Evolutionary conservation across 2,329 filamentous ascomycete genomes (phyloP).

Genomic region (Alternaria arbusti): DNA sequence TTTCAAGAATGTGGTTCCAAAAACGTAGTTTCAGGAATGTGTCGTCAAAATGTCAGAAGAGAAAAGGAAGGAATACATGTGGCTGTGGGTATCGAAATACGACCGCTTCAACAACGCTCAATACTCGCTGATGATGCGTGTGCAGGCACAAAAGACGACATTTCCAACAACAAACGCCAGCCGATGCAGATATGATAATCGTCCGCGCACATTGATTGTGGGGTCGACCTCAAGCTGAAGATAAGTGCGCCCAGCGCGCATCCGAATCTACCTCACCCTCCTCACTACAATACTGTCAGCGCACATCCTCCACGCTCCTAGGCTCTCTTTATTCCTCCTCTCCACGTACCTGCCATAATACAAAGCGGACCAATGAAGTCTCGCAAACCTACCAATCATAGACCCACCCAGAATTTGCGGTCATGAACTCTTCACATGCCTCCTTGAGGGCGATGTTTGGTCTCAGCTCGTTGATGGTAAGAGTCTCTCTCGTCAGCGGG

Average conservation of each 20-base stretch:
- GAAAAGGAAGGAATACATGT: neutral
- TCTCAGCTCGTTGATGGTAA: constrained; percentile 72
- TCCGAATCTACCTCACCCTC: constrained; percentile 33
- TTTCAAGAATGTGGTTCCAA: neutral
- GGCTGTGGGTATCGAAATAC: neutral
- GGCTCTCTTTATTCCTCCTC: neutral
- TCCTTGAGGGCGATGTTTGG: constrained; percentile 82
- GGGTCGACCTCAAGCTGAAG: constrained; percentile 7
- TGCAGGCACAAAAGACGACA: neutral
- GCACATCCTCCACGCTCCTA: neutral
- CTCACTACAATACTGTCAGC: constrained; percentile 34
- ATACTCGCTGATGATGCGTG: neutral
- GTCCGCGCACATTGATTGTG: neutral
- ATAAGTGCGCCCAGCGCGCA: constrained; percentile 40
- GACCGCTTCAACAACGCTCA: neutral
- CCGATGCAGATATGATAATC: constrained; percentile 1
- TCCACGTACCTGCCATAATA: constrained; percentile 21
- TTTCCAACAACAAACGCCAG: neutral
- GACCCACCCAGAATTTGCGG: constrained; percentile 83
- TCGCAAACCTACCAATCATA: constrained; percentile 74
- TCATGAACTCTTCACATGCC: constrained; percentile 84
- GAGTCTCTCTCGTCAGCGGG: constrained; percentile 80
- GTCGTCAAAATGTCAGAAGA: neutral
- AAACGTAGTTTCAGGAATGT: neutral
- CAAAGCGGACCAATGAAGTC: constrained; percentile 19